phyloP scores from a whole-genome alignment of 371 early-diverging fungal species.

The Blakeslea trispora region DNA sequence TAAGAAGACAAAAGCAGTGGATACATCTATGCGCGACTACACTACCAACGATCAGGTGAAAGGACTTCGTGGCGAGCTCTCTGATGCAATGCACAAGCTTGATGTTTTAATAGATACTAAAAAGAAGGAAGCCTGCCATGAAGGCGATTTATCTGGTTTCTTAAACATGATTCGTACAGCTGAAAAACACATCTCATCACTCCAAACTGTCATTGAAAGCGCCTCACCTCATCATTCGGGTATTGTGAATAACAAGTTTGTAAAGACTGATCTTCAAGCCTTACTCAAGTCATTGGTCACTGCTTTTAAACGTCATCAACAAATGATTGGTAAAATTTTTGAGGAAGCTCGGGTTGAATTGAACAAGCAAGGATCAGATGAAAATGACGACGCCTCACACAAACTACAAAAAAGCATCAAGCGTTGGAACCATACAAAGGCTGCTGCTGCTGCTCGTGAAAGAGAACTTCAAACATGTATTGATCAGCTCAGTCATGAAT shows the following conservation, averaged over 20 bases:
- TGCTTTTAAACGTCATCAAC: conserved; percentile 49
- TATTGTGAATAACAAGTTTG: conserved; percentile 39
- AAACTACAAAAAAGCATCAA: conserved; percentile 39
- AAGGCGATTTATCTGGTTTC: conserved; percentile 35
- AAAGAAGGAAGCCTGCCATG: conserved; percentile 29
- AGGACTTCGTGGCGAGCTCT: conserved; percentile 21
- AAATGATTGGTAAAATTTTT: conserved; percentile 36
- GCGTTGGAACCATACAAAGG: conserved; percentile 46
- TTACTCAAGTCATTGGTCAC: conserved; percentile 47
- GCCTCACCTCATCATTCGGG: conserved; percentile 44
- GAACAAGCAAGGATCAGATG: conserved; percentile 25
- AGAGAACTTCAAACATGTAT: conserved; percentile 40
- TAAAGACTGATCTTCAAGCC: conserved; percentile 51
- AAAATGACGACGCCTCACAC: conserved; percentile 44
- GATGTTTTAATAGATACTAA: conserved; percentile 28
- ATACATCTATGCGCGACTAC: conserved; percentile 1
- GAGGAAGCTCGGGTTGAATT: conserved; percentile 35
- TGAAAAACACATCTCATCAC: conserved; percentile 32
- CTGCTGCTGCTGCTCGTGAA: conserved; percentile 33
- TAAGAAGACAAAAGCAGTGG: conserved; percentile 26
- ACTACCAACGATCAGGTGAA: conserved; percentile 12
- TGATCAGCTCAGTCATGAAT: conserved; percentile 42
- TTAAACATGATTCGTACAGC: conserved; percentile 36
- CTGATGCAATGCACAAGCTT: conserved; percentile 19
- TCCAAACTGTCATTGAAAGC: conserved; percentile 38